These are phyloP conservation scores for Apiotrichum sp. DNA, from an alignment of 1,284 basidiomycete genomes.

Conservation along the genomic window DNA sequence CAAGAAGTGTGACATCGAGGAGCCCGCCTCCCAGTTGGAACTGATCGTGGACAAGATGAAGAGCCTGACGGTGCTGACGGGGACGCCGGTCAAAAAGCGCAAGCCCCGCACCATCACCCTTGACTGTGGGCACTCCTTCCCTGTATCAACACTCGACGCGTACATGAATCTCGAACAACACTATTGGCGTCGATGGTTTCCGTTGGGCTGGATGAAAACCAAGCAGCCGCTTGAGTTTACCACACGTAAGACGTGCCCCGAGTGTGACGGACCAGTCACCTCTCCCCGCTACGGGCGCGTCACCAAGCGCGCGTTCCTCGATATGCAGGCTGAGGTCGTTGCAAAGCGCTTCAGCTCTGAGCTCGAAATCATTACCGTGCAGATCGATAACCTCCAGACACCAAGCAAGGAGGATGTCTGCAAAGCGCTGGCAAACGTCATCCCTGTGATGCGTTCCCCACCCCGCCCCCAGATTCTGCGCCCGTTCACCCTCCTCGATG, in stretches of 20 bases:
- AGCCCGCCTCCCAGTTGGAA: too few species aligned
- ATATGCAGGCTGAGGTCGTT: constrained; percentile 60
- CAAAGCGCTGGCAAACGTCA: too few species aligned
- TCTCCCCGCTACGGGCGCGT: constrained; percentile 57
- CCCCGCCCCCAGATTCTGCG: too few species aligned
- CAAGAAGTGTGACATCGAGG: constrained; percentile 45
- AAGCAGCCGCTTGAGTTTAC: constrained; percentile 47
- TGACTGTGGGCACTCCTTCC: constrained; percentile 61
- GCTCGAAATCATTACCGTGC: too few species aligned
- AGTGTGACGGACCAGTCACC: constrained; percentile 54
- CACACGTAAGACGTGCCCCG: constrained; percentile 48
- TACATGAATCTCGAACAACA: constrained; percentile 54
- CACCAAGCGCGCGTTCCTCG: constrained; percentile 57
- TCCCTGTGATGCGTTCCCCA: too few species aligned
- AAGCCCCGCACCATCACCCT: constrained; percentile 51
- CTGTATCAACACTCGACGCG: constrained; percentile 64
- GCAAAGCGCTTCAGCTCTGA: too few species aligned
- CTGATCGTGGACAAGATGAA: too few species aligned
- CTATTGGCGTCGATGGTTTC: constrained; percentile 43
- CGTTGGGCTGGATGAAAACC: constrained; percentile 44
- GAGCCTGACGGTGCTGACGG: too few species aligned
- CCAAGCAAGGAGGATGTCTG: too few species aligned
- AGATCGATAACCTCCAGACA: too few species aligned
- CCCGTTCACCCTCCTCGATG: too few species aligned
- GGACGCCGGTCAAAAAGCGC: too few species aligned